Percentiles rank a stretch among this genome's conserved stretches.
Conservation (phyloP, 176 grass and related monocot species). For the Oryza coarctata region DNA sequence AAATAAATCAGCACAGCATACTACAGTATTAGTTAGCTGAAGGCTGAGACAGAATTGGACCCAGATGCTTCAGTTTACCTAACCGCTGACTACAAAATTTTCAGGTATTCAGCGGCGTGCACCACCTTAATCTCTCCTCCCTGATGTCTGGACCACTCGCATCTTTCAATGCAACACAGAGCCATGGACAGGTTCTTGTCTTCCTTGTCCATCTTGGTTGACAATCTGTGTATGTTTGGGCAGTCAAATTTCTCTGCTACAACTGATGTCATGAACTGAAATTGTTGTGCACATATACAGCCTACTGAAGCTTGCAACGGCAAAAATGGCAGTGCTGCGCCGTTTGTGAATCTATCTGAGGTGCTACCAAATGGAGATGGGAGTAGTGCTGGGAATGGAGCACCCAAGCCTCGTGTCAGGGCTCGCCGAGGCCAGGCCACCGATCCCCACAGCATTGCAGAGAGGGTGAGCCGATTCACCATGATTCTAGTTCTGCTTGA, state of each 20-base stretch:
- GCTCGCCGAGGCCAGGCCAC: conserved; percentile 48
- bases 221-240: not conserved
- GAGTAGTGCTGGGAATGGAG: not conserved
- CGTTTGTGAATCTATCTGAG: not conserved
- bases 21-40: conserved; percentile 24
- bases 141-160: conserved; percentile 30
- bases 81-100: conserved; percentile 1
- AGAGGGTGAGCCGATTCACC: conserved; percentile 21
- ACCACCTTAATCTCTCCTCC: conserved; percentile 38
- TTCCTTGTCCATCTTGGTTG: not conserved
- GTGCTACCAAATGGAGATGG: conserved; percentile 4
- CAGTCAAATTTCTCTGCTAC: not conserved
- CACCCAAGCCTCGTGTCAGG: conserved; percentile 23
- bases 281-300: not conserved
- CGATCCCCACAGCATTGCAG: conserved; percentile 52
- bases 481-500: not conserved
- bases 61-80: conserved; percentile 6
- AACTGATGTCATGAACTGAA: not conserved
- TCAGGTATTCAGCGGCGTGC: conserved; percentile 43
- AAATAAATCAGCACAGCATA: not conserved
- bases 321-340: not conserved
- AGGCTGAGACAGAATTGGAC: not conserved
- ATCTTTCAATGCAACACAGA: conserved; percentile 21
- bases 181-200: conserved; percentile 21
- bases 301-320: not conserved